Evolutionary conservation across 2,329 filamentous ascomycete genomes (phyloP).

Genomic region (Metarhizium guizhouense): DNA sequence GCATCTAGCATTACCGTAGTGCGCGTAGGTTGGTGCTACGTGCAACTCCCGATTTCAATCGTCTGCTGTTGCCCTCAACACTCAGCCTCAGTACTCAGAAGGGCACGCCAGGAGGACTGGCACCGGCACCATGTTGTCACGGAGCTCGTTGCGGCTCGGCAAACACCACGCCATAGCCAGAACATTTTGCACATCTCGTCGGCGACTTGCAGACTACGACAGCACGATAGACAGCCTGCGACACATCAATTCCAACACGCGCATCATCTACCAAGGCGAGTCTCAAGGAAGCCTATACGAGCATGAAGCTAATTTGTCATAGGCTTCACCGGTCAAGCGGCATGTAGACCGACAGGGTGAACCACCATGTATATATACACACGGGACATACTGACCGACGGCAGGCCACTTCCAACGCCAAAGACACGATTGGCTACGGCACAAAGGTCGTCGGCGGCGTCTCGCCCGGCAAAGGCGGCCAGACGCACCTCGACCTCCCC

Average conservation of each 20-base stretch:
- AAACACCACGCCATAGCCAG: not conserved
- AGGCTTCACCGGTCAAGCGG: constrained; percentile 31
- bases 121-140: not conserved
- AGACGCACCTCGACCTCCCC: constrained; percentile 23
- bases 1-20: no score
- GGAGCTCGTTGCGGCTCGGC: not conserved
- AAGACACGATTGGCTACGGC: constrained; percentile 29
- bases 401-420: constrained; percentile 28
- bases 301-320: not conserved
- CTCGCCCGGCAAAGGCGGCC: constrained; percentile 26
- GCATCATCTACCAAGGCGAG: constrained; percentile 27
- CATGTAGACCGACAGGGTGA: constrained; percentile 9
- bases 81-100: no score
- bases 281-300: not conserved
- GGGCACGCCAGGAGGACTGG: no score
- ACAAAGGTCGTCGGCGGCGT: constrained; percentile 29
- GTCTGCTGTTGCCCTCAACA: no score
- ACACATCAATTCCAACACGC: constrained; percentile 15
- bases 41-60: no score
- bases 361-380: not conserved
- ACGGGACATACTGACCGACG: not conserved
- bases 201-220: constrained; percentile 10
- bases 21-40: not conserved
- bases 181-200: not conserved
- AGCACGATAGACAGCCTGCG: constrained; percentile 21